Evolutionary conservation across 2,329 filamentous ascomycete genomes (phyloP), one percentile per base, ranked within the genome.

Genomic region (Epichloe coenophiala): DNA sequence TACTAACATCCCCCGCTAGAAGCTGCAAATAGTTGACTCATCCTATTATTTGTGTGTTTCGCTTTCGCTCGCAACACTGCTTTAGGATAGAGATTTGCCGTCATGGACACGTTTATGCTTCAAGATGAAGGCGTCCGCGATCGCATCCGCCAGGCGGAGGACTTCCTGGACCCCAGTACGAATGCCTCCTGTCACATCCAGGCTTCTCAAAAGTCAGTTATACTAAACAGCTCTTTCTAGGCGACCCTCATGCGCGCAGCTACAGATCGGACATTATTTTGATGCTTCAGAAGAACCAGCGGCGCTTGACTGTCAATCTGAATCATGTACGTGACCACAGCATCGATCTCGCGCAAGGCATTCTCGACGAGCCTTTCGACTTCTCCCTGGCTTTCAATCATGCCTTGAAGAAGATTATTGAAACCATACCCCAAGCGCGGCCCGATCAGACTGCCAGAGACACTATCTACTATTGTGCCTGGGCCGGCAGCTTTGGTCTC

Each of bases 381-480:
- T 95, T 84, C 64, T 81, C 82, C 3, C 74, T 88, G 55, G 89
- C 91, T 50, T 97, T 98, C 69, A 87, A 98, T 65, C 77, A 81
- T 58, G 93, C 91, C 1, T 78, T 98, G 54, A 95, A 93, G 64
- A 83, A 93, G 56, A 85, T 96, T 48, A 83, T 97, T 56, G 80
- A 84, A 62, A 85, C 88, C 3, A 73, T 95, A 35, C 83, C 84
- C 11, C 81, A 86, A 60, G 81, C 86, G 40, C 80, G 88, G 2
- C 77, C 84, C 3, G 83, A 84, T 58, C 88, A 95, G 66, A 83
- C 80, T 1, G 77, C 80, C 42, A 81, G 85, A 33, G 90, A 96
- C 64, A 80, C 83, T 41, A 76, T 88, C 59, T 98, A 95, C 71
- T 97, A 98, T 66, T 96, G 93, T 63, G 93, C 93, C n/a, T 97